A percentile compares a stretch with the other conserved stretches of the same genome.
Conservation (phyloP, 1,284 basidiomycete genomes). For the Hortiboletus rubellus region DNA sequence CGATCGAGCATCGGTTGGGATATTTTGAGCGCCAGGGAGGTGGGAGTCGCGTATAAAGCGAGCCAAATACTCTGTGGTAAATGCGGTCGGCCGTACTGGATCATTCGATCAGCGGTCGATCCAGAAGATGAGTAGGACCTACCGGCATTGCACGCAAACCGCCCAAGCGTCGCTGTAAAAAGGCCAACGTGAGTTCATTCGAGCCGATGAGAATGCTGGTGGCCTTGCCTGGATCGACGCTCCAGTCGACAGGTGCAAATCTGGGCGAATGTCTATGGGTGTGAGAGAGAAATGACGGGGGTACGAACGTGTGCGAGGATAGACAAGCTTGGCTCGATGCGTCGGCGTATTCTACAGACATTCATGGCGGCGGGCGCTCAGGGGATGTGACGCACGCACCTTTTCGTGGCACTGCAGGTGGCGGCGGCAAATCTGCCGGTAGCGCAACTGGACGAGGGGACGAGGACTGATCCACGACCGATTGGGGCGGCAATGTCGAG, state of each 20-base stretch:
- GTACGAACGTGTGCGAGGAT: not conserved
- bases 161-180: conserved; percentile 1
- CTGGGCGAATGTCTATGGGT: not conserved
- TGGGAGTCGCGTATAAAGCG: not conserved
- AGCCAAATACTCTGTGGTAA: conserved; percentile 2
- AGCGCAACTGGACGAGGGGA: not conserved
- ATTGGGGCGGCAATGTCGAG: not conserved
- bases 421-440: not conserved
- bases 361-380: not conserved
- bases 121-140: conserved; percentile 1
- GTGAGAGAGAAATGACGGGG: not conserved
- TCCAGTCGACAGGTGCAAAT: conserved; percentile 17
- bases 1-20: not conserved
- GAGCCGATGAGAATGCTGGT: not conserved
- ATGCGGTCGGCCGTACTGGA: conserved; percentile 10
- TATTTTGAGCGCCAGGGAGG: not conserved
- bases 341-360: conserved; percentile 13
- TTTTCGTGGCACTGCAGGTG: not conserved
- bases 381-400: not conserved
- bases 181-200: not conserved
- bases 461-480: not conserved
- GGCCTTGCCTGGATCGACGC: not conserved
- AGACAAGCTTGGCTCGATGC: conserved; percentile 15
- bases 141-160: conserved; percentile 2
- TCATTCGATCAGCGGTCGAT: conserved; percentile 6